Evolutionary conservation across 148 eudicot species (phyloP).

Genomic region (Chenopodium album): DNA sequence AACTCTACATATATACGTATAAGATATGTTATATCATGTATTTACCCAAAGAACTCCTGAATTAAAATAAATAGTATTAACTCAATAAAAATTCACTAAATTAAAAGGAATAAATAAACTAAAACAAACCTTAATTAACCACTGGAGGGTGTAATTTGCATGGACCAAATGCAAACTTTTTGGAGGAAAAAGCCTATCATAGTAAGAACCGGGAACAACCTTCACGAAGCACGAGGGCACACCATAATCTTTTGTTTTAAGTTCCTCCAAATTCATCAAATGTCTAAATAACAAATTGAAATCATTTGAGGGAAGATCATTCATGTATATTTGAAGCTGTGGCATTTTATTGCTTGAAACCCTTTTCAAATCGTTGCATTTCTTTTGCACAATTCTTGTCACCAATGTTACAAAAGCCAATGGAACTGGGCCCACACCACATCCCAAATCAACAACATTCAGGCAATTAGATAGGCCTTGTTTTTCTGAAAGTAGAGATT

Average conservation of each 20-base stretch:
- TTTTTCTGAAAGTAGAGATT: not conserved
- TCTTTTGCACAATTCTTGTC: constrained; percentile 1
- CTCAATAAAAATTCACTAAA: too few relatives aligned
- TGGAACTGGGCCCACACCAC: constrained; percentile 6
- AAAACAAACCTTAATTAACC: constrained; percentile 42
- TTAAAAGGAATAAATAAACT: too few relatives aligned
- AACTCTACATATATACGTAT: too few relatives aligned
- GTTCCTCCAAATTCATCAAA: not conserved
- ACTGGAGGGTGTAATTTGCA: constrained; percentile 40
- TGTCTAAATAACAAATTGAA: constrained; percentile 36
- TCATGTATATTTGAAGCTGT: constrained; percentile 30
- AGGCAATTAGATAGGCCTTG: not conserved
- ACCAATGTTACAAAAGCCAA: not conserved
- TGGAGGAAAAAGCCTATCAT: constrained; percentile 34
- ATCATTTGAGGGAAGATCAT: constrained; percentile 56
- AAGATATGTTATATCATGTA: too few relatives aligned
- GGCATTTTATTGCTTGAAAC: constrained; percentile 6
- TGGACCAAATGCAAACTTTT: constrained; percentile 35
- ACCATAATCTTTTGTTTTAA: not conserved
- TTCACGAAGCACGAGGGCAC: constrained; percentile 20
- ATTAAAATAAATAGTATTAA: too few relatives aligned
- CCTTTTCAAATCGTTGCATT: not conserved
- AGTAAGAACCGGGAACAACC: constrained; percentile 44
- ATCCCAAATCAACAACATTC: not conserved
- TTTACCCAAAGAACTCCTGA: too few relatives aligned